Evolutionary conservation across 73 alveolate genomes (phyloP).

Genomic region (Blepharisma stoltei): DNA sequence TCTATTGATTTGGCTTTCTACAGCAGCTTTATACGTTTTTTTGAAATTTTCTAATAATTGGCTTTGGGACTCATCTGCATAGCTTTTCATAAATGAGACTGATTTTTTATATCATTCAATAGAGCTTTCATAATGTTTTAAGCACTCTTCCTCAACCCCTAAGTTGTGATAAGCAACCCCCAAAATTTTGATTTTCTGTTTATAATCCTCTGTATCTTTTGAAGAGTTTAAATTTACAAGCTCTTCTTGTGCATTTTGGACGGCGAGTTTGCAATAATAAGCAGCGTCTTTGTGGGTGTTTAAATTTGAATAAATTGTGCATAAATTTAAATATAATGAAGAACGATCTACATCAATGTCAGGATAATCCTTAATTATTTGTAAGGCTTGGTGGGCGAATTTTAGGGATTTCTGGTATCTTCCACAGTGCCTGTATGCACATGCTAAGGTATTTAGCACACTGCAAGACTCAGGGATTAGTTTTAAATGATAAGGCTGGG

Average conservation of each 20-base stretch:
- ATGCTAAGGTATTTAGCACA: not conserved
- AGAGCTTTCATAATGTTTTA: conserved; percentile 36
- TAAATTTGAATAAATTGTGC: conserved; percentile 66
- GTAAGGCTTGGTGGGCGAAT: conserved; percentile 63
- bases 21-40: conserved; percentile 13
- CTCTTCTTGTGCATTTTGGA: conserved; percentile 21
- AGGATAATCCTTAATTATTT: conserved; percentile 36
- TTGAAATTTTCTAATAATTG: not conserved
- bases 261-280: conserved; percentile 25
- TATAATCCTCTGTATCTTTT: conserved; percentile 31
- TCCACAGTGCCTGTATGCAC: conserved; percentile 36
- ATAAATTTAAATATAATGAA: conserved; percentile 67
- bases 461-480: not conserved
- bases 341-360: conserved; percentile 36
- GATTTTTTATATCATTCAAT: conserved; percentile 8
- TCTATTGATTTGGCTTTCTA: not conserved
- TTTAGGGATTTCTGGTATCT: conserved; percentile 42
- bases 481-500: not conserved
- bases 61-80: not conserved
- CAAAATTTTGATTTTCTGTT: conserved; percentile 67
- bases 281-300: conserved; percentile 71
- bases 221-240: conserved; percentile 23
- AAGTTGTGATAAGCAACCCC: conserved; percentile 81
- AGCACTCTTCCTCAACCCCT: conserved; percentile 77
- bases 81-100: not conserved